Evolutionary conservation across 805 yeast genomes (phyloP).

Genomic region (Starmerella cellae): DNA sequence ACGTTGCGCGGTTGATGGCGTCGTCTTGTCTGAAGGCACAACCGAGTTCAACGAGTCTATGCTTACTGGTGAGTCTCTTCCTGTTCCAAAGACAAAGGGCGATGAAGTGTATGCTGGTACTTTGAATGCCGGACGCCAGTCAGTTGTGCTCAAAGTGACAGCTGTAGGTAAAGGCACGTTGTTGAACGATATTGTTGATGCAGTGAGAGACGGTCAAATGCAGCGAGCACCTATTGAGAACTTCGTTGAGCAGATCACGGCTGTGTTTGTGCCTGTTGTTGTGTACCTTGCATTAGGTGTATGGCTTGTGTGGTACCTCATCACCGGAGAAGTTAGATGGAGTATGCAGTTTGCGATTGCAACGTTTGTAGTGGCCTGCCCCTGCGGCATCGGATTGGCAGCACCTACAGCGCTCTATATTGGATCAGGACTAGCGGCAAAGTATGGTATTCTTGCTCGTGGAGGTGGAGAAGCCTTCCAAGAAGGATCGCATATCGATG

Average conservation of each 20-base stretch:
- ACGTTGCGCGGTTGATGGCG: conserved; percentile 60
- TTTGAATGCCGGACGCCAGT: conserved; percentile 43
- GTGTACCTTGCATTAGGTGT: conserved; percentile 45
- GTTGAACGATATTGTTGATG: conserved; percentile 53
- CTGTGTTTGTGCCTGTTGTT: conserved; percentile 61
- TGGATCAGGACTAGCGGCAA: conserved; percentile 69
- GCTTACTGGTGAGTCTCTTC: conserved; percentile 69
- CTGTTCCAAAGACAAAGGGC: conserved; percentile 44
- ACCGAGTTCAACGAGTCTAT: conserved; percentile 83
- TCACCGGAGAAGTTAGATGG: conserved; percentile 70
- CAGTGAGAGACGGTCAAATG: conserved; percentile 62
- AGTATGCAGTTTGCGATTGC: conserved; percentile 64
- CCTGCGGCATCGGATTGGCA: conserved; percentile 74
- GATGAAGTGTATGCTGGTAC: conserved; percentile 66
- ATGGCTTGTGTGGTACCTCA: conserved; percentile 55
- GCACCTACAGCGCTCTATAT: conserved; percentile 76
- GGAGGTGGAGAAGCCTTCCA: conserved; percentile 79
- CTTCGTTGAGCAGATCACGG: conserved; percentile 53
- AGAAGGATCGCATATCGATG: conserved; percentile 51
- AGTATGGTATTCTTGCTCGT: conserved; percentile 57
- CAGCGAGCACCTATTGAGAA: conserved; percentile 62
- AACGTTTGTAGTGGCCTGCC: conserved; percentile 73
- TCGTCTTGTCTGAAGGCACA: conserved; percentile 49
- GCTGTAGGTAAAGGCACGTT: conserved; percentile 52
- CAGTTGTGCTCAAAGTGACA: conserved; percentile 42